Base-by-base conservation (phyloP, 805 yeast species). In the Scheffersomyces stipitis region DNA sequence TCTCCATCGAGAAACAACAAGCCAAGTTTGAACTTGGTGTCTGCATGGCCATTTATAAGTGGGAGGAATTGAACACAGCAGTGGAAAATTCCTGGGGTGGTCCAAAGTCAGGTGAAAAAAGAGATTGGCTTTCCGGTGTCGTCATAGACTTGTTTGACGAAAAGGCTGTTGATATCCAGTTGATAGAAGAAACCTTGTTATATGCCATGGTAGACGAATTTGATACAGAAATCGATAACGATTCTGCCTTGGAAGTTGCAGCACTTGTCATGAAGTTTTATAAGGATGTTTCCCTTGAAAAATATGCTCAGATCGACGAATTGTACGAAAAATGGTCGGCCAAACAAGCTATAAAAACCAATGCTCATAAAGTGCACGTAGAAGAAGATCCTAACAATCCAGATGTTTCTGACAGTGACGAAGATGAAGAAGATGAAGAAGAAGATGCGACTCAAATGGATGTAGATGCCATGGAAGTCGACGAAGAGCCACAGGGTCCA, bases 81-180 rank as follows among this genome's bases (percentile, higher is more conserved):
- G 98, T 93, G 7, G 95, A 80, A 4, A 88, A 86, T 58, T 69
- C 73, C 20, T 93, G 99, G 98, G 99, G 99, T 41, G 99, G 99
- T 1, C 81, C 96, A 10, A 85, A 86, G 24, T 83, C 95, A 10
- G 78, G 75, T 0, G 97, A 86, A 26, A 93, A 93, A 60, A 75
- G 99, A 54, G 99, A 93, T 58, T 93, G 99, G 99, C 75, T 91
- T 45, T 78, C 86, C 4, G 95, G 87, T 4, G 66, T 86, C 10
- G 78, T 91, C 2, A 76, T 89, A 18, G 97, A 88, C 24, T 69
- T 89, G 36, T 93, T 91, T 54, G 67, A 69, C 5, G 81, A 75
- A 31, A 75, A 69, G 34, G 72, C 76, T 4, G 86, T 91, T 4
- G 98, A 89, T 50, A 69, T 85, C 3, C 81, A 78, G 26, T 76